These are phyloP conservation scores for Bisporella sp. DNA, from an alignment of 2,329 filamentous ascomycete genomes.

Conservation along the genomic window DNA sequence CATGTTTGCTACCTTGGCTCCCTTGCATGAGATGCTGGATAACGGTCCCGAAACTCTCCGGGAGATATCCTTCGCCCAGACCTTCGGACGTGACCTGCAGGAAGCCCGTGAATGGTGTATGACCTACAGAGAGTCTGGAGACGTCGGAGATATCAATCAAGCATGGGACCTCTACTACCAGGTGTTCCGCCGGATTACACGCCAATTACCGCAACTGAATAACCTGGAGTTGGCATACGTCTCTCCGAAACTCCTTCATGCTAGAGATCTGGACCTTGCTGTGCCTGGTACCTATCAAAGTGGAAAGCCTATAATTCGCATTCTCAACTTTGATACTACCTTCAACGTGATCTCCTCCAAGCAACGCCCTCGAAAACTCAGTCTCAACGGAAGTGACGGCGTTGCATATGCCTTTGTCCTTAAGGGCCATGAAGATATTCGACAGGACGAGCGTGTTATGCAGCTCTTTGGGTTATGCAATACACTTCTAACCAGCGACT, in stretches of 20 bases:
- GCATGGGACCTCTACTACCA: slow-evolving; percentile 99
- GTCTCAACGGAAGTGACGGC: slow-evolving; percentile 83
- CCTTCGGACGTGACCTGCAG: slow-evolving; percentile 89
- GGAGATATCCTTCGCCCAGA: slow-evolving; percentile 95
- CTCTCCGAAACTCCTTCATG: slow-evolving; percentile 83
- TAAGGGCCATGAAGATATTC: slow-evolving; percentile 99
- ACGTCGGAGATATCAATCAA: slow-evolving; percentile 92
- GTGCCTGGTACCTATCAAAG: slow-evolving; percentile 94
- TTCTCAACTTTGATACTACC: slow-evolving; percentile 83
- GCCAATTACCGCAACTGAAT: slow-evolving; percentile 88
- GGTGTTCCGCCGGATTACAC: slow-evolving; percentile 90
- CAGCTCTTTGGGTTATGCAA: slow-evolving; percentile 98
- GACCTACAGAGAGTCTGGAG: slow-evolving; percentile 80
- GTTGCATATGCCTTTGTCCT: slow-evolving; percentile 80
- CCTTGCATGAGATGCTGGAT: slow-evolving; percentile 86
- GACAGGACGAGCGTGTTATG: slow-evolving; percentile 99
- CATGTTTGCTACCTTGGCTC: slow-evolving; percentile 88
- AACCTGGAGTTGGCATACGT: slow-evolving; percentile 93
- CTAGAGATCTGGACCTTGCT: slow-evolving; percentile 80
- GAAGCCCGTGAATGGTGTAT: slow-evolving; percentile 96
- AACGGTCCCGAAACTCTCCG: slow-evolving; percentile 86
- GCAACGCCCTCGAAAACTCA: slow-evolving; percentile 86
- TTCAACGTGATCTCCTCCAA: slow-evolving; percentile 94
- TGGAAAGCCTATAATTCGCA: slow-evolving; percentile 69
- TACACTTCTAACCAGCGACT: slow-evolving; percentile 86